Evolutionary conservation across 257 asterid genomes (phyloP), one percentile per base, ranked within the genome.

Genomic region (Cinchona pubescens): DNA sequence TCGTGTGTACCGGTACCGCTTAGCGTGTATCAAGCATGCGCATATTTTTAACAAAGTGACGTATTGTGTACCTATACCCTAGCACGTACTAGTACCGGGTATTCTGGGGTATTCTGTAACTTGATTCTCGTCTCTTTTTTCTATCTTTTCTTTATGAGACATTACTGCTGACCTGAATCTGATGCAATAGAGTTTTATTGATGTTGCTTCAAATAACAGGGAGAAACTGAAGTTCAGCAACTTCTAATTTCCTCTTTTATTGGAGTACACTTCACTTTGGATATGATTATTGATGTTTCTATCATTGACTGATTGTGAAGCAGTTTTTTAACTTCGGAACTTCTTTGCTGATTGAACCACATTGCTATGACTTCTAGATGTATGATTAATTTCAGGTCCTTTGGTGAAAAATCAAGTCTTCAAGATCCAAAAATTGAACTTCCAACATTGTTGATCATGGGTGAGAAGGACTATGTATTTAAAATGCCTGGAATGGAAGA

Each of bases 371-470:
- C 51, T 21, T 43, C n/a, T n/a, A n/a, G n/a, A n/a, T n/a, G n/a
- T 69, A 29, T 34, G 18, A 18, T 67, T 66, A 2, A 3, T 79
- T 80, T 23, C 60, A 88, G 96, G 90, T 60, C 88, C 16, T 68
- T 74, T 63, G 79, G 60, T 9, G 77, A 75, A 27, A 42, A 68
- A 34, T 29, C 58, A 35, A 74, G 74, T 59, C 16, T 74, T 13
- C 69, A 58, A 71, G 88, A 88, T 71, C 88, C 85, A 40, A 85
- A 77, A 71, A 79, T 90, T 59, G 86, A 90, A 5, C 83, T 84
- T 53, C 96, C 97, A 12, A 84, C 89, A n/a, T 79, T 90, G 69
- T 82, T 89, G 74, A 90, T 90, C 51, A 86, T 79, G 87, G 97
- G 97, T 10, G 89, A 90, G 87, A 82, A 89, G 58, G 96, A 92